Percentiles rank a stretch among this genome's conserved stretches.
phyloP scores from a whole-genome alignment of 352 stramenopile species.

The Pythium grandisporangium region DNA sequence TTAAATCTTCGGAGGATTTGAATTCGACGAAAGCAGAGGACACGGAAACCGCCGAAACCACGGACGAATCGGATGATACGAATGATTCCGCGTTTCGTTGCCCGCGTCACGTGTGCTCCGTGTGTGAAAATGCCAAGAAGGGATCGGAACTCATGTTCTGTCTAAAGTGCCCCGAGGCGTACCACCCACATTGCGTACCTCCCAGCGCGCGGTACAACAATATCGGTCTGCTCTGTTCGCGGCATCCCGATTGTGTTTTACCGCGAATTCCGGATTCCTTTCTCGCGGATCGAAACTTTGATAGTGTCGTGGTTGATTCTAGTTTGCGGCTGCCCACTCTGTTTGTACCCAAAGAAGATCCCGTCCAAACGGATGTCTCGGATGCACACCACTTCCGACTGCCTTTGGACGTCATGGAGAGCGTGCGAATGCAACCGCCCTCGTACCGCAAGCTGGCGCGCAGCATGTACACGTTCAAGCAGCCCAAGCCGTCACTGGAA shows the following conservation, averaged over 20 bases:
- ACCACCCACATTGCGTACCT: slow-evolving; percentile 90
- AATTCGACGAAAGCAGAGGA: slow-evolving; percentile 18
- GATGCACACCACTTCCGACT: slow-evolving; percentile 81
- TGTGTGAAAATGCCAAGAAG: slow-evolving; percentile 74
- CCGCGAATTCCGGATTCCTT: slow-evolving; percentile 71
- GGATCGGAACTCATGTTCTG: slow-evolving; percentile 82
- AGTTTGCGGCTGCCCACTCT: slow-evolving; percentile 72
- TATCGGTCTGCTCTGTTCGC: slow-evolving; percentile 86
- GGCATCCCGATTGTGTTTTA: slow-evolving; percentile 71
- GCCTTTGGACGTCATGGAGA: slow-evolving; percentile 49
- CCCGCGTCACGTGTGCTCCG: slow-evolving; percentile 77
- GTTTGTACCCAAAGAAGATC: slow-evolving; percentile 63
- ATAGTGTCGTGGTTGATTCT: slow-evolving; percentile 69
- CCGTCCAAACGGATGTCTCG: slow-evolving; percentile 24
- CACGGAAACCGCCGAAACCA: slow-evolving; percentile 46
- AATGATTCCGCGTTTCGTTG: slow-evolving; percentile 88
- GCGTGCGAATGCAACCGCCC: slow-evolving; percentile 64
- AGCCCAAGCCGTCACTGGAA: slow-evolving; percentile 57
- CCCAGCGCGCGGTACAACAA: slow-evolving; percentile 89
- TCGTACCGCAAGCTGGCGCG: slow-evolving; percentile 65
- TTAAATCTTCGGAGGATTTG: neutral
- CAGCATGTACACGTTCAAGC: slow-evolving; percentile 86
- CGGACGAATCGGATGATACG: too few relatives aligned
- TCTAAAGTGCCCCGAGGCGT: slow-evolving; percentile 88
- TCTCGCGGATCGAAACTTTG: slow-evolving; percentile 43